Evolutionary conservation across 345 rosid species (phyloP).

Genomic region (Trapa bicornis): DNA sequence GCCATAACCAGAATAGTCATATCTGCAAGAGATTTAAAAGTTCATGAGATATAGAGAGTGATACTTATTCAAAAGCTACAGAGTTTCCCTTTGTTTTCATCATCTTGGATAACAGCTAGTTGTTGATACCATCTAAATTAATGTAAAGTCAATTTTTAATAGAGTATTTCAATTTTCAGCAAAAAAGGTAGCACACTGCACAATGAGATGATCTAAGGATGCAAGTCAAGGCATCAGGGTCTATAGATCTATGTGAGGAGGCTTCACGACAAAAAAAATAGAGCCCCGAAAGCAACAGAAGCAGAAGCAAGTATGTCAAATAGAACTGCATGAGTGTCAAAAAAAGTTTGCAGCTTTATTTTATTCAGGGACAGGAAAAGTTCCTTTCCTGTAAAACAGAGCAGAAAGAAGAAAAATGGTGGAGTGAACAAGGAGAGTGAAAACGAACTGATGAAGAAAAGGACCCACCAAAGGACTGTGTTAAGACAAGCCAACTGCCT

Average conservation of each 20-base stretch:
- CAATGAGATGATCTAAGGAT: no score
- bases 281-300: not conserved
- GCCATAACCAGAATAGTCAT: constrained; percentile 98
- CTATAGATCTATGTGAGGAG: not conserved
- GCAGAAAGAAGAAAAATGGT: not conserved
- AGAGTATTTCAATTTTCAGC: not conserved
- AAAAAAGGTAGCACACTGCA: not conserved
- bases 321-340: not conserved
- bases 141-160: no score
- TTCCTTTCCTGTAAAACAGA: not conserved
- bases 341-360: not conserved
- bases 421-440: not conserved
- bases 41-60: not conserved
- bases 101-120: no score
- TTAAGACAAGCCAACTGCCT: not conserved
- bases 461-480: not conserved
- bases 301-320: not conserved
- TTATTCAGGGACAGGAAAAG: constrained; percentile 2
- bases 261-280: not conserved
- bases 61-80: no score
- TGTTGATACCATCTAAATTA: no score
- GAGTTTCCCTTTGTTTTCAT: no score
- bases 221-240: not conserved
- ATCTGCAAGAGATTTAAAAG: constrained; percentile 35
- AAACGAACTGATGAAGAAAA: not conserved